A percentile compares a stretch with the other conserved stretches of the same genome.
These are phyloP conservation scores for Lithospermum erythrorhizon DNA, from an alignment of 257 asterid genomes.

Conservation along the genomic window DNA sequence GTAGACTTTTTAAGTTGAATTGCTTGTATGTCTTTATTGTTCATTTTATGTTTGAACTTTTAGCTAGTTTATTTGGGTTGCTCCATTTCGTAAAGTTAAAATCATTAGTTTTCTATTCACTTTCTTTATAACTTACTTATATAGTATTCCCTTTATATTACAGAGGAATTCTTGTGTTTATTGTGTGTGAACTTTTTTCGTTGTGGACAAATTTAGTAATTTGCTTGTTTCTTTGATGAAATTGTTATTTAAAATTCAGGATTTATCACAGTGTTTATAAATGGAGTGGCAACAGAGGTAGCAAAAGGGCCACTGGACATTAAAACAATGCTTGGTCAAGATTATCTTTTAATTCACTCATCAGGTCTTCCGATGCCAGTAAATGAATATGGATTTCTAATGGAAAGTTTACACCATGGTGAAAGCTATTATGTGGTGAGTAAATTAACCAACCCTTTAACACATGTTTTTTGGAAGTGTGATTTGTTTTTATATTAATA, in stretches of 20 bases:
- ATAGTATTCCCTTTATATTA: no score
- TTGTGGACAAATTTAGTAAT: not conserved
- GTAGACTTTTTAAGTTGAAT: no score
- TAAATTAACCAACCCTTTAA: not conserved
- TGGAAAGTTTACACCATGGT: slow-evolving; percentile 56
- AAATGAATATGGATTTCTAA: slow-evolving; percentile 44
- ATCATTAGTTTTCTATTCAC: no score
- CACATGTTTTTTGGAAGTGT: no score
- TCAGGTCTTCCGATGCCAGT: slow-evolving; percentile 48
- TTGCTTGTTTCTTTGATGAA: not conserved
- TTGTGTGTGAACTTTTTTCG: no score
- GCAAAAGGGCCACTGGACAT: slow-evolving; percentile 43
- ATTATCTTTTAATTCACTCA: slow-evolving; percentile 38
- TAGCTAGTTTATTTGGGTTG: no score
- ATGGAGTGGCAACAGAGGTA: slow-evolving; percentile 59
- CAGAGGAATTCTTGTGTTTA: not conserved
- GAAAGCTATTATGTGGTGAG: slow-evolving; percentile 77
- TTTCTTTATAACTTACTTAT: no score
- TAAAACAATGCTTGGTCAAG: slow-evolving; percentile 40
- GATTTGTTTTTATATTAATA: no score
- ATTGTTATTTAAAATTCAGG: slow-evolving; percentile 18
- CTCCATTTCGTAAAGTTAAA: no score
- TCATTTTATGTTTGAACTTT: no score
- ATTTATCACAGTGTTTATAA: slow-evolving; percentile 51
- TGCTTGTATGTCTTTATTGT: no score